Evolutionary conservation across 192 early-diverging fungal species (phyloP).

Genomic region (Gonapodya sp.): DNA sequence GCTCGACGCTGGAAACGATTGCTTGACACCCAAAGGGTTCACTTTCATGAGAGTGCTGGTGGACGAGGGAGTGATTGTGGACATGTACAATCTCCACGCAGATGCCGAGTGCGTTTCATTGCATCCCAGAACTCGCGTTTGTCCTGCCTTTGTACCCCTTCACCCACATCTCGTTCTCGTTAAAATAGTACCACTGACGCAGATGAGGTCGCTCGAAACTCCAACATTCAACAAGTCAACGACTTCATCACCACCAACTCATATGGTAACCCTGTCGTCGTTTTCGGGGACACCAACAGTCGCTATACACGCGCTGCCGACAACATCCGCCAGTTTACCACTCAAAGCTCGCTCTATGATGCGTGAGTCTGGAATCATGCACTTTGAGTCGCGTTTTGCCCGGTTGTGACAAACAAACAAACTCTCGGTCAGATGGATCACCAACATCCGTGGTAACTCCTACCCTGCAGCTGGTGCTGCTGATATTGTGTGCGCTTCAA

Average conservation of each 20-base stretch:
- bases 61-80: not conserved
- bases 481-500: too few species aligned
- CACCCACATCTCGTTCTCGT: not conserved
- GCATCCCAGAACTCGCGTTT: too few species aligned
- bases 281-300: constrained; percentile 21
- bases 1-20: constrained; percentile 15
- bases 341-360: constrained; percentile 11
- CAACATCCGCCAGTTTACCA: constrained; percentile 8
- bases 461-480: too few species aligned
- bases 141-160: not conserved
- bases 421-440: too few species aligned
- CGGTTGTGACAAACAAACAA: too few species aligned
- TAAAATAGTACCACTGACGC: not conserved
- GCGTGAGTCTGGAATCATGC: constrained; percentile 21
- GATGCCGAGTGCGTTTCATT: too few species aligned
- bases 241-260: constrained; percentile 11
- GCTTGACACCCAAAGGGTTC: constrained; percentile 20
- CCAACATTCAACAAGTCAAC: constrained; percentile 14
- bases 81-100: constrained; percentile 21
- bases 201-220: constrained; percentile 9
- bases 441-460: too few species aligned
- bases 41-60: constrained; percentile 15
- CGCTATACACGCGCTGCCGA: constrained; percentile 19
- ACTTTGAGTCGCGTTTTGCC: too few species aligned
- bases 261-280: constrained; percentile 16